phyloP scores from a whole-genome alignment of 192 early-diverging fungal species.

The Coemansia sp. region DNA sequence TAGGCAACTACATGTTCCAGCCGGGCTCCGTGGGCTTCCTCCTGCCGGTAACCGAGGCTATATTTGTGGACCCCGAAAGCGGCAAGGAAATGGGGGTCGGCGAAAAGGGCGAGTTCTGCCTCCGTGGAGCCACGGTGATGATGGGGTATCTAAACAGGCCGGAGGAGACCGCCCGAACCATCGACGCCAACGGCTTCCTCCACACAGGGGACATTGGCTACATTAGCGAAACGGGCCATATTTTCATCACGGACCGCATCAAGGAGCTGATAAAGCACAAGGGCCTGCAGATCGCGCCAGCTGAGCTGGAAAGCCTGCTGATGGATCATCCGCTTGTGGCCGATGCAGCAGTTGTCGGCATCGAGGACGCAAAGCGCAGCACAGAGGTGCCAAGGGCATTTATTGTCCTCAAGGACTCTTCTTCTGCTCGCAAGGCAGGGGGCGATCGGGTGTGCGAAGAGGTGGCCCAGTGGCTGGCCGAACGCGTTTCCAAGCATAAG shows the following conservation, averaged over 20 bases:
- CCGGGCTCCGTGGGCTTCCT: constrained; percentile 71
- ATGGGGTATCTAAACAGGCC: constrained; percentile 77
- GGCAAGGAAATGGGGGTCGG: constrained; percentile 55
- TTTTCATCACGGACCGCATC: constrained; percentile 67
- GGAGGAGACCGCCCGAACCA: constrained; percentile 64
- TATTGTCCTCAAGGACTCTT: constrained; percentile 53
- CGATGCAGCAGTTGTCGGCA: constrained; percentile 69
- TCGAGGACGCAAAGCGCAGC: constrained; percentile 55
- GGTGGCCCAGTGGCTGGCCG: constrained; percentile 20
- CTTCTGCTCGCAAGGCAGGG: neutral
- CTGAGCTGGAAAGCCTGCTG: constrained; percentile 79
- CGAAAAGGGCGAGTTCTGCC: constrained; percentile 76
- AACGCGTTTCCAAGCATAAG: constrained; percentile 39
- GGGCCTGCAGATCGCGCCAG: constrained; percentile 74
- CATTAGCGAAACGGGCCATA: constrained; percentile 62
- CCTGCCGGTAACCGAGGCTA: constrained; percentile 69
- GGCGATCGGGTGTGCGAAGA: neutral
- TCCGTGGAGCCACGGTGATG: constrained; percentile 84
- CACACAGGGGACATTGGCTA: constrained; percentile 80
- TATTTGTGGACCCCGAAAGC: constrained; percentile 72
- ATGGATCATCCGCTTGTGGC: constrained; percentile 63
- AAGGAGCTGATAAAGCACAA: constrained; percentile 97
- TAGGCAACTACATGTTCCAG: constrained; percentile 9
- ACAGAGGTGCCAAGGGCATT: constrained; percentile 79
- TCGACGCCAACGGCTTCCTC: constrained; percentile 74